These are phyloP conservation scores for Alternaria infectoria DNA, from an alignment of 2,329 filamentous ascomycete genomes.

Conservation along the genomic window DNA sequence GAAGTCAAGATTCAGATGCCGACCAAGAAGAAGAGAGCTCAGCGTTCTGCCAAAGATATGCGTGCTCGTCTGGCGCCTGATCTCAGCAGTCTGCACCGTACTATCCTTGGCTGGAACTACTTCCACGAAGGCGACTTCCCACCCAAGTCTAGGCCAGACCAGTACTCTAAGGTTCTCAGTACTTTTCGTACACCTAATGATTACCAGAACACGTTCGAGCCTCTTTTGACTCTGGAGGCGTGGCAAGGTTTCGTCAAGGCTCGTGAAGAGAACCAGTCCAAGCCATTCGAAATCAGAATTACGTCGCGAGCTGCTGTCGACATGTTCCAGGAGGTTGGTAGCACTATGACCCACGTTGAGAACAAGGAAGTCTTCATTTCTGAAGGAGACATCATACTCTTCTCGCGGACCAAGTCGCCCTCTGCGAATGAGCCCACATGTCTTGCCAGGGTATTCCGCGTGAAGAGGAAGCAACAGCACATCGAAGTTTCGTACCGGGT, in stretches of 20 bases:
- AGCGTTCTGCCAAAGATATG: constrained; percentile 89
- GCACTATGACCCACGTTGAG: constrained; percentile 73
- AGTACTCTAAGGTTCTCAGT: constrained; percentile 77
- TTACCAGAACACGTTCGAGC: constrained; percentile 90
- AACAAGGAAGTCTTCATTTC: constrained; percentile 74
- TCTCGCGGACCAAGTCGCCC: constrained; percentile 77
- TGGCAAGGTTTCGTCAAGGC: constrained; percentile 93
- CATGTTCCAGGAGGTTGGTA: constrained; percentile 89
- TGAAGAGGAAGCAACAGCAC: constrained; percentile 78
- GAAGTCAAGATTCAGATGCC: constrained; percentile 63
- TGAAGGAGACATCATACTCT: constrained; percentile 87
- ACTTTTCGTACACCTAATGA: constrained; percentile 76
- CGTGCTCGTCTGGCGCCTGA: constrained; percentile 89
- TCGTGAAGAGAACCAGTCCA: constrained; percentile 82
- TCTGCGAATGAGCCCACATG: constrained; percentile 77
- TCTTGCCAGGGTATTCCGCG: constrained; percentile 81
- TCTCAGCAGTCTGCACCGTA: constrained; percentile 81
- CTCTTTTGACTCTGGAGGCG: constrained; percentile 87
- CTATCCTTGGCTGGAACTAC: constrained; percentile 92
- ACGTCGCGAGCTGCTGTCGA: constrained; percentile 89
- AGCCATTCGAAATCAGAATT: constrained; percentile 85
- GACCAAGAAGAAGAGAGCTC: constrained; percentile 81
- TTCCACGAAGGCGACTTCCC: constrained; percentile 89
- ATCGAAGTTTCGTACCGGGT: constrained; percentile 88
- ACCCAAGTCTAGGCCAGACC: constrained; percentile 70